phyloP scores from a whole-genome alignment of 306 rosid genomes.

The Prunus padus region DNA sequence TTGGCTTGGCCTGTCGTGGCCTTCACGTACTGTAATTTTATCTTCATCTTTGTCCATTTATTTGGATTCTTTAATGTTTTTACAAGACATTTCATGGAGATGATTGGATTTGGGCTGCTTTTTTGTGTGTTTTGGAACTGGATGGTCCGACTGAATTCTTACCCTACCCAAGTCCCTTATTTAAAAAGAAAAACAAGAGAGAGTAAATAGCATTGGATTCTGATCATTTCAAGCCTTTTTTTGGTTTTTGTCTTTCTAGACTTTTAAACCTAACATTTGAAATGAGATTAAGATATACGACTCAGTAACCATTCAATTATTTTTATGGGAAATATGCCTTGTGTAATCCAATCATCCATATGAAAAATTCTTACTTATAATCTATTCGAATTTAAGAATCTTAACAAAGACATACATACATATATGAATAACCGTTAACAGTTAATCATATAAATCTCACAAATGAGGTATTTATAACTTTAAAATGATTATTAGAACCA shows the following conservation, averaged over 20 bases:
- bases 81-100: not conserved
- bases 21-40: not conserved
- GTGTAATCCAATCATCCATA: not conserved
- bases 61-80: not conserved
- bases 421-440: not conserved
- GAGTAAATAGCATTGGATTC: slow-evolving; percentile 13
- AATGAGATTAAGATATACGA: not conserved
- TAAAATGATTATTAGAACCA: not conserved
- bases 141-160: not conserved
- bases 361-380: not conserved
- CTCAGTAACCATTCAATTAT: not conserved
- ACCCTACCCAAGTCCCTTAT: not conserved
- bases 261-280: not conserved
- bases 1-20: not conserved
- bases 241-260: not conserved
- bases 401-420: not conserved
- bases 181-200: not conserved
- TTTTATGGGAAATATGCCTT: not conserved
- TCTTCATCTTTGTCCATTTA: not conserved
- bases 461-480: not conserved
- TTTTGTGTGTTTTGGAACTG: not conserved
- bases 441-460: not conserved
- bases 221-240: not conserved
- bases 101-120: not conserved
- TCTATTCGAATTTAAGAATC: not conserved